phyloP scores from a whole-genome alignment of 345 rosid species.

The Raphanus sativus region DNA sequence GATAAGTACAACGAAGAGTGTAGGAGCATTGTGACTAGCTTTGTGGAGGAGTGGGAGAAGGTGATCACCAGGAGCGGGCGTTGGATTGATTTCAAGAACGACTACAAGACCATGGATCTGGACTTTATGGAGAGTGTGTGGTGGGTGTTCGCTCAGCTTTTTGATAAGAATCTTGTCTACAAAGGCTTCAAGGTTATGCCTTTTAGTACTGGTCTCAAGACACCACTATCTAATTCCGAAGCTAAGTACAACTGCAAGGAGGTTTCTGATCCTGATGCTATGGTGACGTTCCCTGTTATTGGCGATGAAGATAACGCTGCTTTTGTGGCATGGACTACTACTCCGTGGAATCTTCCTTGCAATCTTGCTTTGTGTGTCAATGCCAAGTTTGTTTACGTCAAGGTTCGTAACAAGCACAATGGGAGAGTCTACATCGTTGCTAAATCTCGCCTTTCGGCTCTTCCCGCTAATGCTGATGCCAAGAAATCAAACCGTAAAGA shows the following conservation, averaged over 20 bases:
- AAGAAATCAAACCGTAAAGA: constrained; percentile 40
- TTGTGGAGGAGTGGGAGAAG: constrained; percentile 85
- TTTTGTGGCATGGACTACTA: constrained; percentile 96
- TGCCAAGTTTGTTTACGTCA: constrained; percentile 65
- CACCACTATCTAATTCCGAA: constrained; percentile 86
- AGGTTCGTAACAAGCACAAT: constrained; percentile 74
- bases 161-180: constrained; percentile 68
- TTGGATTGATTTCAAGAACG: constrained; percentile 91
- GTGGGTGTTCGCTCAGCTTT: constrained; percentile 92
- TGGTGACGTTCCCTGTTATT: constrained; percentile 73
- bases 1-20: constrained; percentile 90
- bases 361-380: constrained; percentile 95
- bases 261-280: constrained; percentile 81
- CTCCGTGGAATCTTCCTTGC: constrained; percentile 97
- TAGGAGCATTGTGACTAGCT: constrained; percentile 78
- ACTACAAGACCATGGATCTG: constrained; percentile 91
- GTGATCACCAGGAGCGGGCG: constrained; percentile 74
- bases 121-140: constrained; percentile 85
- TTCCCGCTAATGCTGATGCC: constrained; percentile 61
- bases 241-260: constrained; percentile 60
- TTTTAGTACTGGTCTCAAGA: constrained; percentile 90
- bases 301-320: constrained; percentile 77
- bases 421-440: constrained; percentile 76
- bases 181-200: constrained; percentile 99
- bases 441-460: constrained; percentile 70